These are phyloP conservation scores for Diddensiella santjacobensis DNA, from an alignment of 805 yeast species.

Conservation along the genomic window DNA sequence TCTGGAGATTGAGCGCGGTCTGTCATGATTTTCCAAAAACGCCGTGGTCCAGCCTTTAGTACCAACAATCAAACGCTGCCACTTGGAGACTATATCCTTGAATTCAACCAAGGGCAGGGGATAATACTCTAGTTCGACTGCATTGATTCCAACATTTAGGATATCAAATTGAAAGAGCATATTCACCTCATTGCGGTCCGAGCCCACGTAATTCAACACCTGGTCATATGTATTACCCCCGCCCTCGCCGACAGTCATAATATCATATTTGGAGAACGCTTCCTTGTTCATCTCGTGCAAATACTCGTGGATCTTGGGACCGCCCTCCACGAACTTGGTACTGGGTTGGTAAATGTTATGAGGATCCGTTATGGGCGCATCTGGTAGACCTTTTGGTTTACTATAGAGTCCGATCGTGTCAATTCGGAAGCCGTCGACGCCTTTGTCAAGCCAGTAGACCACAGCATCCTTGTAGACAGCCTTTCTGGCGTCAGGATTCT, in stretches of 20 bases:
- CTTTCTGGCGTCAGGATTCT: constrained; percentile 40
- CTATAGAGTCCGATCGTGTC: constrained; percentile 54
- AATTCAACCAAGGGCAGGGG: constrained; percentile 8
- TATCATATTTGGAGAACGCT: constrained; percentile 45
- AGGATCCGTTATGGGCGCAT: constrained; percentile 46
- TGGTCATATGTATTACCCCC: constrained; percentile 36
- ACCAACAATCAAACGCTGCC: constrained; percentile 13
- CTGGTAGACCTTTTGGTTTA: constrained; percentile 44
- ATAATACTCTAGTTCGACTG: constrained; percentile 9
- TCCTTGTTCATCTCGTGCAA: constrained; percentile 44
- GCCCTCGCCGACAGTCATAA: constrained; percentile 56
- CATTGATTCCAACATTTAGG: constrained; percentile 1
- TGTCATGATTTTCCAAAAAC: constrained; percentile 58
- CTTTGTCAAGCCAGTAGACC: constrained; percentile 51
- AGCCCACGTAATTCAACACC: constrained; percentile 23
- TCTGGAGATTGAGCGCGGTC: constrained; percentile 50
- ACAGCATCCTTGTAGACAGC: constrained; percentile 44
- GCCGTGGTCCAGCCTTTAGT: constrained; percentile 49
- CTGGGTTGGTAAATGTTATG: constrained; percentile 42
- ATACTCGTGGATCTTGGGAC: constrained; percentile 56
- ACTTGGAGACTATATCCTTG: constrained; percentile 7
- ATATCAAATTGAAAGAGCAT: constrained; percentile 29
- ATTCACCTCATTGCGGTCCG: constrained; percentile 25
- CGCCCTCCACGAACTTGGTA: constrained; percentile 37
- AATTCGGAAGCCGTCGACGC: constrained; percentile 55